These are phyloP conservation scores for Scytalidium sp. DNA, from an alignment of 2,329 filamentous ascomycete genomes.

Conservation along the genomic window DNA sequence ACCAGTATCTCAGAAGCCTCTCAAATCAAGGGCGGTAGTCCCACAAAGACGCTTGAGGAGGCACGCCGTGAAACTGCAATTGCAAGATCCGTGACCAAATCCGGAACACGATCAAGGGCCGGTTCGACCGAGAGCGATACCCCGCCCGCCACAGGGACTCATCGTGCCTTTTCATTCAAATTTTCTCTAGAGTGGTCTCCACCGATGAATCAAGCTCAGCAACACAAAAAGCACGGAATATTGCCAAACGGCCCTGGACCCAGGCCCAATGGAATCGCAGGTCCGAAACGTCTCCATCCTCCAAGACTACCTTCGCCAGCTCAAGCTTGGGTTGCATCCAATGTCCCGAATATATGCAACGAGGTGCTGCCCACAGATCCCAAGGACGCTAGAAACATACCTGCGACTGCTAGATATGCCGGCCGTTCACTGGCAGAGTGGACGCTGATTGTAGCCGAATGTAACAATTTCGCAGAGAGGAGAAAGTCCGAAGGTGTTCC, in stretches of 20 bases:
- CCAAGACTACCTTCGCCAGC: slow-evolving; percentile 70
- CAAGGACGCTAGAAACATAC: slow-evolving; percentile 11
- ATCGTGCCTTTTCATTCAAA: slow-evolving; percentile 62
- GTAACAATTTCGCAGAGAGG: slow-evolving; percentile 77
- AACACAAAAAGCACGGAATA: slow-evolving; percentile 34
- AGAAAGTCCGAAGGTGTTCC: slow-evolving; percentile 71
- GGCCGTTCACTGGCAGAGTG: slow-evolving; percentile 78
- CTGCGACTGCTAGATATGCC: slow-evolving; percentile 53
- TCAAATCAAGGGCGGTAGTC: slow-evolving; percentile 8
- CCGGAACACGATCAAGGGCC: slow-evolving; percentile 8
- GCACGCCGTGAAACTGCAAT: slow-evolving; percentile 48
- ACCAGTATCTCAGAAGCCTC: slow-evolving; percentile 5
- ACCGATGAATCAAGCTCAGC: slow-evolving; percentile 17
- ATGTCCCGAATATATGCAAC: slow-evolving; percentile 19
- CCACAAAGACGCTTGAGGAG: slow-evolving; percentile 46
- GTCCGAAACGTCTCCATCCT: slow-evolving; percentile 53
- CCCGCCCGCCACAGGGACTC: slow-evolving; percentile 40
- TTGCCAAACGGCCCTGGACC: not conserved
- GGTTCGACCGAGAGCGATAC: slow-evolving; percentile 56
- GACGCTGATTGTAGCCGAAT: slow-evolving; percentile 71
- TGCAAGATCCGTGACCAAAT: slow-evolving; percentile 42
- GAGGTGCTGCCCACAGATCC: slow-evolving; percentile 24
- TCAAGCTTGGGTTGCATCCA: slow-evolving; percentile 56
- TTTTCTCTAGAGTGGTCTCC: slow-evolving; percentile 69
- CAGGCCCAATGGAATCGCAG: not conserved